Conservation (phyloP, 768 basidiomycete species). For the Naematelia aurantialba region DNA sequence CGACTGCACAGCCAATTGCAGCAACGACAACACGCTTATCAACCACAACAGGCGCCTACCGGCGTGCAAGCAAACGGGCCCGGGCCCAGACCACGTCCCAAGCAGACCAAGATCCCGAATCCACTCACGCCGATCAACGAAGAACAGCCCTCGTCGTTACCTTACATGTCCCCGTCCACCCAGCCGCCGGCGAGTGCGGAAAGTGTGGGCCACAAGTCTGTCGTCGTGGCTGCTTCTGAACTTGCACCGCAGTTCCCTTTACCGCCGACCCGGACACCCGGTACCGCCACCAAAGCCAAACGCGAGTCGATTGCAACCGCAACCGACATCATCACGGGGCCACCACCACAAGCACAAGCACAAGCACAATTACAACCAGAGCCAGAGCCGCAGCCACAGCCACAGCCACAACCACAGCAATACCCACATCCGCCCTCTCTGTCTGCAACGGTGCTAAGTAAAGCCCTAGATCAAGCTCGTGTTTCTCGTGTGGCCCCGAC, state of each 20-base stretch:
- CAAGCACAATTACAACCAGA: neutral
- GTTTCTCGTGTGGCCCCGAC: too few relatives aligned
- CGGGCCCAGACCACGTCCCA: neutral
- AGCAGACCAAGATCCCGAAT: neutral
- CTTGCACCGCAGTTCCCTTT: conserved; percentile 31
- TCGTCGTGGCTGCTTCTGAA: conserved; percentile 20
- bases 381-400: neutral
- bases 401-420: too few relatives aligned
- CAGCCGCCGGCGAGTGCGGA: neutral
- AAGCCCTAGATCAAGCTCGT: too few relatives aligned
- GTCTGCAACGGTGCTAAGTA: too few relatives aligned
- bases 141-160: neutral
- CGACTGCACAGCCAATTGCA: too few relatives aligned
- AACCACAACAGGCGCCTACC: too few relatives aligned
- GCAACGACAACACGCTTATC: too few relatives aligned
- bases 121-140: neutral
- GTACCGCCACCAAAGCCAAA: neutral
- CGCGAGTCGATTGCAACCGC: neutral
- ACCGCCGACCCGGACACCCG: conserved; percentile 14
- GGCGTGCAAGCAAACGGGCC: neutral
- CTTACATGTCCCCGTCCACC: neutral
- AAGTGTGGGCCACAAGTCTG: conserved; percentile 14
- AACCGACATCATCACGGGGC: neutral
- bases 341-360: neutral
- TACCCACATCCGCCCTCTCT: too few relatives aligned